Evolutionary conservation across 257 asterid species (phyloP), one percentile per base, ranked within the genome.

Genomic region (Gentiana dahurica): DNA sequence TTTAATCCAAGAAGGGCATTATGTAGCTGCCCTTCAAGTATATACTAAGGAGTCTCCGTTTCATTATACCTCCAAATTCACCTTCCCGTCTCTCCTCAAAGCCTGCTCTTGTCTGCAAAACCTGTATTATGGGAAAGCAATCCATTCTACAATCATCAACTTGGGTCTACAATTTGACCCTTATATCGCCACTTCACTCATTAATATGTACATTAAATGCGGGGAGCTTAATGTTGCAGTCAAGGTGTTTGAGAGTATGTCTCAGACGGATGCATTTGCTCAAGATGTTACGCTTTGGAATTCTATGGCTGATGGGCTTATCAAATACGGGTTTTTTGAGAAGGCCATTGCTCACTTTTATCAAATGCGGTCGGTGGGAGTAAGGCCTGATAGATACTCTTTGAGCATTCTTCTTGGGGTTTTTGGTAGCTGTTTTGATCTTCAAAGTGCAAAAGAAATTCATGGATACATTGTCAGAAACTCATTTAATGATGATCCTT

Each of bases 261-360:
- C 79, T 4, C 68, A 73, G 0, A 51, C 81, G 41, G 77, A 74
- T 38, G 58, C 51, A 46, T 63, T 72, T 54, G 44, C 59, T 55
- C 75, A 39, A 46, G 96, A 91, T 65, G 90, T 77, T 33, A 88
- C 90, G 4, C 57, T 87, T 34, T 91, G 95, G 96, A 91, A 91
- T 65, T 73, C 93, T 13, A 77, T 87, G 81, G 66, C 87, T 52
- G 83, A 85, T 69, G 95, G 96, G 65, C 74, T 62, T 64, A 62
- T 74, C 41, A 83, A 73, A 65, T 71, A 66, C 55, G 85, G 79
- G 51, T 44, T 72, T 12, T 53, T 71, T 36, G 67, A 74, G 32
- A 81, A 75, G 58, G 86, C 90, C 0, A 4, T 78, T 34, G 54
- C 41, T 62, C 79, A 60, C 58, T 75, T 85, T 62, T 74, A 71